phyloP scores from a whole-genome alignment of 139 green algal species.

The Gonium pectorale region DNA sequence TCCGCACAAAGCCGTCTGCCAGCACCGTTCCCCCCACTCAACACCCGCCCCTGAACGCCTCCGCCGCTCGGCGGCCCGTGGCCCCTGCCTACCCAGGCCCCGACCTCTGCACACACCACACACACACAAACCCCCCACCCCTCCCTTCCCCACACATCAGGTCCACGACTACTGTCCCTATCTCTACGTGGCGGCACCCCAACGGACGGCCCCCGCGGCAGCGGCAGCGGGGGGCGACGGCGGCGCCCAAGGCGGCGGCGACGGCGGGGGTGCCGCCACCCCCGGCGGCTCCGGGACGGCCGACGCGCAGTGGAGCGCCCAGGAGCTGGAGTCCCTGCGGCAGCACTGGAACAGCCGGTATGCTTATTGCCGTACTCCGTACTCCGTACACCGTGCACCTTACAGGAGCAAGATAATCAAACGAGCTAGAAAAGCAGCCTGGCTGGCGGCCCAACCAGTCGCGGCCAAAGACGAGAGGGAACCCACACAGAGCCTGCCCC shows the following conservation, averaged over 20 bases:
- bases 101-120: background rate
- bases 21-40: background rate
- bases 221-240: background rate
- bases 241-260: background rate
- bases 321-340: background rate
- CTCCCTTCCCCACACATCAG: background rate
- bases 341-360: background rate
- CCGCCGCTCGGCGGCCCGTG: background rate
- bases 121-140: too few species aligned
- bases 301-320: background rate
- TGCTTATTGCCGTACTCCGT: background rate
- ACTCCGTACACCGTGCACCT: background rate
- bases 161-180: slow-evolving; percentile 42
- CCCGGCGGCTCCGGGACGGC: background rate
- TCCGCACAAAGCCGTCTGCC: too few species aligned
- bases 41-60: background rate
- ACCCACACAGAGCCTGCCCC: background rate
- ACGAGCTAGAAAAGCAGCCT: too few species aligned
- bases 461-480: background rate
- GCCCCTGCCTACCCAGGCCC: too few species aligned
- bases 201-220: background rate
- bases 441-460: background rate
- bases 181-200: slow-evolving; percentile 1
- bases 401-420: background rate
- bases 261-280: too few species aligned